Conservation (phyloP, 129 eudicot genomes). For the Saussurea involucrata region DNA sequence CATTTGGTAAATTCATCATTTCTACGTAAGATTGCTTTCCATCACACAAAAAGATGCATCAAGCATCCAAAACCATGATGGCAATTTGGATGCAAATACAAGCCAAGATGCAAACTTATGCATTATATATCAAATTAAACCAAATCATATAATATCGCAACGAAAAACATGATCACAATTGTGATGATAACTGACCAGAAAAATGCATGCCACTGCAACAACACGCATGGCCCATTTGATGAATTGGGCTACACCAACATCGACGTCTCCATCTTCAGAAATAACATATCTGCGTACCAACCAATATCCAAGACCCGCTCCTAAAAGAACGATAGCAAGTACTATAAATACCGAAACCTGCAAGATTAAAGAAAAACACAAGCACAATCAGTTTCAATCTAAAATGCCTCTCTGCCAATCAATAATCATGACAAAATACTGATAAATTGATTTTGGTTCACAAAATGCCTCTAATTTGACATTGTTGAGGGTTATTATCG, state of each 20-base stretch:
- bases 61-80: not conserved
- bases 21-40: not conserved
- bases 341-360: slow-evolving; percentile 58
- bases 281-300: slow-evolving; percentile 71
- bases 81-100: not conserved
- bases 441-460: not conserved
- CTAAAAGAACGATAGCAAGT: slow-evolving; percentile 56
- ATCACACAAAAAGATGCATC: not conserved
- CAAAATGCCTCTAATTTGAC: not conserved
- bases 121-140: not conserved
- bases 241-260: slow-evolving; percentile 77
- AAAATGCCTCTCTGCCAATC: not conserved
- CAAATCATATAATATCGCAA: not conserved
- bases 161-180: not conserved
- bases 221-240: slow-evolving; percentile 87
- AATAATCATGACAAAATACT: not conserved
- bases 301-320: slow-evolving; percentile 88
- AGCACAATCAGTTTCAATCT: not conserved
- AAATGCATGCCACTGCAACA: slow-evolving; percentile 62
- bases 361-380: not conserved
- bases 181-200: slow-evolving; percentile 43
- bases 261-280: slow-evolving; percentile 74
- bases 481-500: not conserved
- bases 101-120: not conserved
- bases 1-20: no score